Conservation (phyloP, 2,329 filamentous ascomycete species). For the Neonectria magnoliae region DNA sequence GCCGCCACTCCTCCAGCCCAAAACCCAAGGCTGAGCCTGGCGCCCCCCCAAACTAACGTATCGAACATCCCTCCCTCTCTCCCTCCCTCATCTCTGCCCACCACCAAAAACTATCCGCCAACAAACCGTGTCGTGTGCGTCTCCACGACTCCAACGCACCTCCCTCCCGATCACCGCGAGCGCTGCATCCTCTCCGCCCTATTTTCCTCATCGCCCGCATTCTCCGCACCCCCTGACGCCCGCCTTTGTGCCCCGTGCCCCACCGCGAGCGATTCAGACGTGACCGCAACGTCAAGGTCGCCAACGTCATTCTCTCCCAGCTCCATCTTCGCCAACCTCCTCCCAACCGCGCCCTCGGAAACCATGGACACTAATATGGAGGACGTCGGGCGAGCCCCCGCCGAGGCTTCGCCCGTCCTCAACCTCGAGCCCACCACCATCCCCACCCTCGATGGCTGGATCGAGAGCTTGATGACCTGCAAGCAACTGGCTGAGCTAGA, state of each 20-base stretch:
- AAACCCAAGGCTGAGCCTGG: slow-evolving; percentile 29
- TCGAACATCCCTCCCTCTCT: slow-evolving; percentile 21
- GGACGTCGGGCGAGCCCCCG: slow-evolving; percentile 88
- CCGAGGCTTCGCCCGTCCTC: slow-evolving; percentile 76
- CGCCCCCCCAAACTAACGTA: slow-evolving; percentile 9
- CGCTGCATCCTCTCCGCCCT: slow-evolving; percentile 5
- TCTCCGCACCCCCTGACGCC: slow-evolving; percentile 36
- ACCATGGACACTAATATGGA: slow-evolving; percentile 98
- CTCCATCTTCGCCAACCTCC: slow-evolving; percentile 29
- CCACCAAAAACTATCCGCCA: slow-evolving; percentile 15
- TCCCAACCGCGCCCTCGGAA: slow-evolving; percentile 29
- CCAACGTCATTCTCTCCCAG: slow-evolving; percentile 41
- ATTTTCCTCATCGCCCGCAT: slow-evolving; percentile 14
- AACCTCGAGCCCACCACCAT: slow-evolving; percentile 85
- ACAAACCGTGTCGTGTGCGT: slow-evolving; percentile 13
- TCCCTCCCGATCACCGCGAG: not conserved
- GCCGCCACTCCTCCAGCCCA: slow-evolving; percentile 29
- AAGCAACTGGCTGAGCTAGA: slow-evolving; percentile 96
- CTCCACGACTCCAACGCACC: slow-evolving; percentile 14
- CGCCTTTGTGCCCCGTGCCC: slow-evolving; percentile 43
- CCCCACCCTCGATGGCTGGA: slow-evolving; percentile 96
- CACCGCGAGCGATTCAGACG: slow-evolving; percentile 45
- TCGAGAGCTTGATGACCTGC: slow-evolving; percentile 97
- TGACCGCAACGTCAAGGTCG: slow-evolving; percentile 47
- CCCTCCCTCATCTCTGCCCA: slow-evolving; percentile 23